Base-by-base conservation (phyloP, 441 rosid species). In the Macaranga tanarius region DNA sequence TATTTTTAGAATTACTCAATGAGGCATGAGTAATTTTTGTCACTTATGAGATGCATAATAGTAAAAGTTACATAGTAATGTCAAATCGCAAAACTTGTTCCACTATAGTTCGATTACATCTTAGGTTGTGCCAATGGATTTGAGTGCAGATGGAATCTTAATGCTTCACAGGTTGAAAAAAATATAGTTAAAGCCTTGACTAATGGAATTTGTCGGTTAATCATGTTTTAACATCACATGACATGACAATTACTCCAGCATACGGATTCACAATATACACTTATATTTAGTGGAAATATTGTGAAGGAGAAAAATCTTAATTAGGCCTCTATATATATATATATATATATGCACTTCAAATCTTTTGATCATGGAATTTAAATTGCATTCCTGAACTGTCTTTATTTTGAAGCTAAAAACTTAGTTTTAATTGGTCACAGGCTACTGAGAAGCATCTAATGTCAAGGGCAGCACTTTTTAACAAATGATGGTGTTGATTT, bases 381-480 rank as follows among this genome's bases (percentile, higher is more conserved):
- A n/a, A n/a, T n/a, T n/a, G n/a, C n/a, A n/a, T n/a, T n/a, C n/a
- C n/a, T n/a, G n/a, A n/a, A 34, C 38, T 34, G 38, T 34, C 38
- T 34, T 34, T 34, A 34, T 34, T 34, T 34, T 34, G 38, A 34
- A 34, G 38, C 7, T 34, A 34, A n/a, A n/a, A n/a, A 34, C 38
- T 34, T 34, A 34, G 38, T 7, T 54, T 72, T n/a, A 34, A 34
- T 4, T 34, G 38, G 38, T 16, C 22, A 63, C 78, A 87, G 91
- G 81, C 56, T 51, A 54, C 81, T 55, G 85, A 80, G 83, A 86
- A 84, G 81, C 86, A 73, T 63, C 79, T 80, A 54, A 72, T 65
- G 83, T 57, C 86, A 71, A 80, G 83, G 84, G 55, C 86, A 25
- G 60, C 86, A 59, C 54, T 79, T 3, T 73, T 65, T 56, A 73